Evolutionary conservation across 2,329 filamentous ascomycete species (phyloP).

Genomic region (Diaporthe sp.): DNA sequence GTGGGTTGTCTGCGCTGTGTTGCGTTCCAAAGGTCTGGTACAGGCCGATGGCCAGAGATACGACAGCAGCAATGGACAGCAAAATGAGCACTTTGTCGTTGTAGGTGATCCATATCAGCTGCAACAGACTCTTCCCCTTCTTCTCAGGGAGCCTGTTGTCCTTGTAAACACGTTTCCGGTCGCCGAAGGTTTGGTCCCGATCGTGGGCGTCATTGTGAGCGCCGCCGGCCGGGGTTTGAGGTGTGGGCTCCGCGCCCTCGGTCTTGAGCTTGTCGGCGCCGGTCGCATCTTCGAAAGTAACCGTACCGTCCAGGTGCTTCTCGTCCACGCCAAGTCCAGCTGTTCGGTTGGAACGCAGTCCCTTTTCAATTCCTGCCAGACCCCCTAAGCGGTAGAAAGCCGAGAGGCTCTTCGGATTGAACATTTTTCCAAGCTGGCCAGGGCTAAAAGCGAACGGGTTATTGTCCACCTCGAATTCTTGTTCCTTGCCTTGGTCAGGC

Average conservation of each 20-base stretch:
- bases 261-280: constrained; percentile 52
- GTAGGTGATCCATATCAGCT: constrained; percentile 86
- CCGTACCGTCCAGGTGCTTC: constrained; percentile 70
- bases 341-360: constrained; percentile 79
- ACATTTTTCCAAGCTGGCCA: constrained; percentile 87
- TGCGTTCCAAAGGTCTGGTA: constrained; percentile 79
- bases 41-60: constrained; percentile 81
- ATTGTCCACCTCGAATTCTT: constrained; percentile 80
- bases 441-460: constrained; percentile 90
- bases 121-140: constrained; percentile 79
- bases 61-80: constrained; percentile 77
- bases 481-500: constrained; percentile 82
- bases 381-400: constrained; percentile 88
- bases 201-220: not conserved
- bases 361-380: constrained; percentile 82
- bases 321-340: constrained; percentile 86
- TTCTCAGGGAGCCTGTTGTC: constrained; percentile 82
- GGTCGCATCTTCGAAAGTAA: constrained; percentile 81
- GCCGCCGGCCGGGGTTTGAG: constrained; percentile 6
- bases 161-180: constrained; percentile 78
- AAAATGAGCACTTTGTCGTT: constrained; percentile 86
- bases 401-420: constrained; percentile 88
- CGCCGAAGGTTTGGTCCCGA: constrained; percentile 61
- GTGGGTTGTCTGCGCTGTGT: constrained; percentile 65
- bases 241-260: constrained; percentile 48